phyloP scores from a whole-genome alignment of 2,329 filamentous ascomycete genomes.

The Colletotrichum sidae region DNA sequence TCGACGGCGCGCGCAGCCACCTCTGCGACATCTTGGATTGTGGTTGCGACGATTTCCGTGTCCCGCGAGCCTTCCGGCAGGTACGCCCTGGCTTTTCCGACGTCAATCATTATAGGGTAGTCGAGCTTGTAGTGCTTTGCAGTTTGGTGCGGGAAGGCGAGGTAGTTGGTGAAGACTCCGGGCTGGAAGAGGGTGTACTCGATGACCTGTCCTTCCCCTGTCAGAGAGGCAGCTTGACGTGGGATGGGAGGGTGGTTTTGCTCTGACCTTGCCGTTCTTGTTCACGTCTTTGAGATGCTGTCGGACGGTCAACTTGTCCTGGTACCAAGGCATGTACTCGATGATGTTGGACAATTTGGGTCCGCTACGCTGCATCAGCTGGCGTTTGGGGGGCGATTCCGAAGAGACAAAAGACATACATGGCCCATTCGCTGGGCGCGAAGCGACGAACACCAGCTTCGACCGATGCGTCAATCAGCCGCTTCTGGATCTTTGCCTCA shows the following conservation, averaged over 20 bases:
- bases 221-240: background rate
- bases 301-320: constrained; percentile 53
- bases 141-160: constrained; percentile 55
- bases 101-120: constrained; percentile 40
- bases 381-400: background rate
- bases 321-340: constrained; percentile 46
- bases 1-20: constrained; percentile 52
- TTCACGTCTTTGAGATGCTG: constrained; percentile 56
- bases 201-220: constrained; percentile 47
- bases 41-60: constrained; percentile 46
- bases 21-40: constrained; percentile 48
- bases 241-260: background rate
- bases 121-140: constrained; percentile 49
- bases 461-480: constrained; percentile 69
- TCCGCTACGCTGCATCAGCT: background rate
- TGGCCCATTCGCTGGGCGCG: constrained; percentile 69
- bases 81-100: constrained; percentile 47
- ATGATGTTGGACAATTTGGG: background rate
- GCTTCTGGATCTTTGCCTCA: constrained; percentile 58
- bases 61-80: constrained; percentile 46
- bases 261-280: constrained; percentile 48
- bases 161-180: constrained; percentile 60
- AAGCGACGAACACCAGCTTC: constrained; percentile 70
- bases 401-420: constrained; percentile 44
- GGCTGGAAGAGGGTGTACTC: constrained; percentile 64